Evolutionary conservation across 257 asterid species (phyloP), one percentile per base, ranked within the genome.

Genomic region (Salvia hispanica): DNA sequence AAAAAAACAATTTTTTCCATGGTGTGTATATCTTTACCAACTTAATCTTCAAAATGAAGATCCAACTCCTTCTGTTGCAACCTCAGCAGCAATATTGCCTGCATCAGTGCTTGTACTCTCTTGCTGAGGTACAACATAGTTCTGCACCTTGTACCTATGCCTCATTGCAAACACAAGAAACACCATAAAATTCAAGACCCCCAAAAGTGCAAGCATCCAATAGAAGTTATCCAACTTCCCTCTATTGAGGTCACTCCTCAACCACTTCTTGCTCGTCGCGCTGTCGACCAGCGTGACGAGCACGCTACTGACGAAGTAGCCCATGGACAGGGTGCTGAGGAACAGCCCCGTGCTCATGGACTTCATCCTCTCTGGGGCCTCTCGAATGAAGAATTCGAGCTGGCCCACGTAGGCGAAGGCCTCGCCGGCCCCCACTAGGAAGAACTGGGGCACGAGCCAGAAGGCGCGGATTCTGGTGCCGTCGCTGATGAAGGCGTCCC

Each of bases 301-400:
- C 84, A 91, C 45, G 36, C 97, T 91, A 16, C 96, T 88, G 0
- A 88, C 79, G 9, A 91, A 91, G 45, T 71, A 91, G 3, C 98
- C 96, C 91, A 89, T 87, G 7, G 96, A 82, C 3, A 91, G 85
- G 5, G 96, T 81, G 81, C 90, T 82, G 7, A 91, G 78, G 28
- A 91, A 91, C n/a, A 91, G 65, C 6, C 96, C 98, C 0, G 95
- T 91, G 76, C 98, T 91, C 95, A 91, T 85, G 0, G 96, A 88
- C 74, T 89, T 91, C 98, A 89, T 89, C 80, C 88, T 75, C 76
- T 82, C 95, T 0, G 98, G 96, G 25, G 94, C 98, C 79, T 91
- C 98, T 21, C 91, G 69, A 39, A 88, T 88, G 72, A 91, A 91
- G 56, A 91, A 91, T 79, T 91, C 96, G 0, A 91, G 90, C 84